Conservation (phyloP, 768 basidiomycete species). For the Mycena polygramma region DNA sequence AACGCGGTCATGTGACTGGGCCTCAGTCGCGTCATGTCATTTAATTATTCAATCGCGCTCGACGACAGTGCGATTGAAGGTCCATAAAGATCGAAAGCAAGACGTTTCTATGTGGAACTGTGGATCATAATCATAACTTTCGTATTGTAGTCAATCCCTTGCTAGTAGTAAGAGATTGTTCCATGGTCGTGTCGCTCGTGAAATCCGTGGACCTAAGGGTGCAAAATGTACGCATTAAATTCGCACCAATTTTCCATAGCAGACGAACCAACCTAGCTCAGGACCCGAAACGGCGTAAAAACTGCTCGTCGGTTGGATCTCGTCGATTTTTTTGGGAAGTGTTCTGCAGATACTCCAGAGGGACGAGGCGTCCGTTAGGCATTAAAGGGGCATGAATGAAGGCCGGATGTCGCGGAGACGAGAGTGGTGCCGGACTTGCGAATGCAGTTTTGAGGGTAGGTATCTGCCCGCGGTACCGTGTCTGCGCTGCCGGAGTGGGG, state of each 20-base stretch:
- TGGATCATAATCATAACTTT: conserved; percentile 11
- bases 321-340: conserved; percentile 51
- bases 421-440: conserved; percentile 23
- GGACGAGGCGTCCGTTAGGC: conserved; percentile 48
- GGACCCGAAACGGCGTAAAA: conserved; percentile 57
- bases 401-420: conserved; percentile 34
- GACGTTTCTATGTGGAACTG: conserved; percentile 14
- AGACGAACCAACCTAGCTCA: conserved; percentile 13
- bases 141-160: not conserved
- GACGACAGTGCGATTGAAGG: not conserved
- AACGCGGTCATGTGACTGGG: conserved; percentile 28
- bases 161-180: conserved; percentile 13
- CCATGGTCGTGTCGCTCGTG: conserved; percentile 14
- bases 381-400: conserved; percentile 26
- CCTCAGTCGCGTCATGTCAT: conserved; percentile 6
- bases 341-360: conserved; percentile 58
- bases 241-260: not conserved
- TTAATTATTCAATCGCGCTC: not conserved
- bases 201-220: conserved; percentile 9
- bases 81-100: conserved; percentile 12
- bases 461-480: conserved; percentile 38
- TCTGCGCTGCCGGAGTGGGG: conserved; percentile 37
- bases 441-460: conserved; percentile 27
- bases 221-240: not conserved
- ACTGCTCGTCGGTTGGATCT: conserved; percentile 61